phyloP scores from a whole-genome alignment of 1,139 yeast species.

The Saccharomyces hybrid region DNA sequence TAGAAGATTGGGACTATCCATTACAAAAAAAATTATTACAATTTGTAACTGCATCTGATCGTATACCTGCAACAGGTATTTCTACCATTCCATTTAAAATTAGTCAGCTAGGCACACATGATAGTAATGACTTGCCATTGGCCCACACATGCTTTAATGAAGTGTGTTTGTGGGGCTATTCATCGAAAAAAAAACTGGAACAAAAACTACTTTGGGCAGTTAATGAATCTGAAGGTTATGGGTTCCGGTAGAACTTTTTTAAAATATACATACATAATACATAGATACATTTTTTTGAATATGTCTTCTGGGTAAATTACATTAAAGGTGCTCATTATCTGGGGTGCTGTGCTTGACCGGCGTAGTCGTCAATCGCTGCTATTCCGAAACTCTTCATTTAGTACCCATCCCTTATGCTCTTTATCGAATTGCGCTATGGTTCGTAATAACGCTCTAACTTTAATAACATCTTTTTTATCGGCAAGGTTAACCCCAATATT shows the following conservation, averaged over 20 bases:
- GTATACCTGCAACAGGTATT: constrained; percentile 88
- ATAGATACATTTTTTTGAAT: neutral
- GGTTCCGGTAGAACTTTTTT: constrained; percentile 41
- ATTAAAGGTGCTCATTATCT: neutral
- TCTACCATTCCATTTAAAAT: constrained; percentile 65
- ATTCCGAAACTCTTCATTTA: constrained; percentile 42
- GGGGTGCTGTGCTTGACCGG: neutral
- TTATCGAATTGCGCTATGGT: constrained; percentile 66
- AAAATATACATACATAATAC: neutral
- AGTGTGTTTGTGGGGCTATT: constrained; percentile 65
- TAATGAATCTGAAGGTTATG: constrained; percentile 79
- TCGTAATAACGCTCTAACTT: constrained; percentile 59
- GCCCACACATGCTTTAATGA: constrained; percentile 96
- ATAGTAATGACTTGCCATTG: constrained; percentile 53
- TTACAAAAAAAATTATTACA: constrained; percentile 57
- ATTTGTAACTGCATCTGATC: constrained; percentile 84
- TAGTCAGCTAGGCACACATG: constrained; percentile 40
- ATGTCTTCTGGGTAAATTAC: neutral
- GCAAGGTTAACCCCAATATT: constrained; percentile 41
- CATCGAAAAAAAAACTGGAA: constrained; percentile 43
- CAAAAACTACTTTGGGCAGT: constrained; percentile 59
- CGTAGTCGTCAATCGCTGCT: neutral
- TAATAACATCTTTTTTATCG: constrained; percentile 51
- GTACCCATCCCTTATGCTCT: constrained; percentile 50
- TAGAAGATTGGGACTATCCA: constrained; percentile 39